Evolutionary conservation across 768 basidiomycete genomes (phyloP).

Genomic region (Naganishia friedmannii): DNA sequence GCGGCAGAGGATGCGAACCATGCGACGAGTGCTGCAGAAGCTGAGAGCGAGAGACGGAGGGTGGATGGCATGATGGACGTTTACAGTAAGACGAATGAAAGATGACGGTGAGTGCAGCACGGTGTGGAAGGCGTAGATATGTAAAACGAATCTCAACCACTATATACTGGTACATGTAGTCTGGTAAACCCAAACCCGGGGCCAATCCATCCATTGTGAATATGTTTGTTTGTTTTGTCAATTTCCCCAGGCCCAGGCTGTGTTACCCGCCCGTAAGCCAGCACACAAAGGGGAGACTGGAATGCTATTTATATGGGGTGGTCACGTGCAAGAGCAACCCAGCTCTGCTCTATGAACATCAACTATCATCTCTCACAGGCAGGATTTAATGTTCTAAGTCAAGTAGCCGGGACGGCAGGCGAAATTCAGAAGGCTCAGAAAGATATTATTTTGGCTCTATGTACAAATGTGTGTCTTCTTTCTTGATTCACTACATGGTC

Average conservation of each 20-base stretch:
- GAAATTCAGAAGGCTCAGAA: too few relatives aligned
- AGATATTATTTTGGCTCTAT: too few relatives aligned
- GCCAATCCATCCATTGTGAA: not conserved
- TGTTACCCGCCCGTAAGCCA: not conserved
- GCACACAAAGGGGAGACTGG: not conserved
- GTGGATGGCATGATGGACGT: slow-evolving; percentile 14
- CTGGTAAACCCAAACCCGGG: slow-evolving; percentile 6
- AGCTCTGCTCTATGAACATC: too few relatives aligned
- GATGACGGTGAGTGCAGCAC: not conserved
- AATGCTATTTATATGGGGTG: not conserved
- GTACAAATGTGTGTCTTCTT: too few relatives aligned
- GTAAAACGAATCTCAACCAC: not conserved
- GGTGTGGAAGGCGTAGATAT: not conserved
- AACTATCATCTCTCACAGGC: too few relatives aligned
- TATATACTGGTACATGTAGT: not conserved
- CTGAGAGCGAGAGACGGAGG: slow-evolving; percentile 28
- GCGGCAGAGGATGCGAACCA: slow-evolving; percentile 38
- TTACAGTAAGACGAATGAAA: too few relatives aligned
- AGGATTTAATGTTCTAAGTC: too few relatives aligned
- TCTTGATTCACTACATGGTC: too few relatives aligned
- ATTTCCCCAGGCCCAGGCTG: not conserved
- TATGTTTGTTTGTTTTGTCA: not conserved
- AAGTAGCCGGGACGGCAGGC: too few relatives aligned
- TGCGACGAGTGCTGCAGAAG: slow-evolving; percentile 32
- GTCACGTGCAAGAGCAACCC: slow-evolving; percentile 30